These are phyloP conservation scores for Ricinus communis DNA, from an alignment of 345 rosid genomes.

Conservation along the genomic window DNA sequence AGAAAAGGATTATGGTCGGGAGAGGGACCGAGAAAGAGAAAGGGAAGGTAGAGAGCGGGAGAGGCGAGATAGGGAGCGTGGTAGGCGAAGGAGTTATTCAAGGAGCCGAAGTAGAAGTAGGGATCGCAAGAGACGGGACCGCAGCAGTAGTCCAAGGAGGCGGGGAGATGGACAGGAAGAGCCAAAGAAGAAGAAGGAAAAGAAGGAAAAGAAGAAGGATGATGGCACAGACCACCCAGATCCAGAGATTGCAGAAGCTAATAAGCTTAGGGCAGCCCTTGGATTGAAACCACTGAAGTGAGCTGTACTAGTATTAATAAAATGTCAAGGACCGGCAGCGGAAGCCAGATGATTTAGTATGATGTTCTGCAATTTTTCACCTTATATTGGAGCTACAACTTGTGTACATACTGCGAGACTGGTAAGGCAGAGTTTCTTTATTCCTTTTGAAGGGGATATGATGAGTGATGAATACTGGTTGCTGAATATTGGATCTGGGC, in stretches of 20 bases:
- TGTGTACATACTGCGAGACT: too few relatives aligned
- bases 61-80: constrained; percentile 70
- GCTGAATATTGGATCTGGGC: too few relatives aligned
- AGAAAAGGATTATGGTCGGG: constrained; percentile 70
- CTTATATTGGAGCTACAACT: too few relatives aligned
- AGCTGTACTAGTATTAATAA: not conserved
- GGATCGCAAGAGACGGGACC: constrained; percentile 72
- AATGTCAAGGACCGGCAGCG: too few relatives aligned
- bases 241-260: constrained; percentile 92
- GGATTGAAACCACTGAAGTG: constrained; percentile 68
- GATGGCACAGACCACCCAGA: constrained; percentile 86
- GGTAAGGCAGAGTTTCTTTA: too few relatives aligned
- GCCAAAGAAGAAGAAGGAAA: constrained; percentile 56
- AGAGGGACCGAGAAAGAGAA: constrained; percentile 69
- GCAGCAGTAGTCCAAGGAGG: constrained; percentile 55
- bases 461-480: too few relatives aligned
- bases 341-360: too few relatives aligned
- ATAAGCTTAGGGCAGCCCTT: constrained; percentile 68
- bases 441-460: too few relatives aligned
- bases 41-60: constrained; percentile 78
- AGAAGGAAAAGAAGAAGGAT: constrained; percentile 71
- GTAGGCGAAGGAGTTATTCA: constrained; percentile 63
- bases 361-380: too few relatives aligned
- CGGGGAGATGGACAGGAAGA: constrained; percentile 49
- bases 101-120: constrained; percentile 64